Conservation (phyloP, 73 alveolate species). For the Paramecium biaurelia region DNA sequence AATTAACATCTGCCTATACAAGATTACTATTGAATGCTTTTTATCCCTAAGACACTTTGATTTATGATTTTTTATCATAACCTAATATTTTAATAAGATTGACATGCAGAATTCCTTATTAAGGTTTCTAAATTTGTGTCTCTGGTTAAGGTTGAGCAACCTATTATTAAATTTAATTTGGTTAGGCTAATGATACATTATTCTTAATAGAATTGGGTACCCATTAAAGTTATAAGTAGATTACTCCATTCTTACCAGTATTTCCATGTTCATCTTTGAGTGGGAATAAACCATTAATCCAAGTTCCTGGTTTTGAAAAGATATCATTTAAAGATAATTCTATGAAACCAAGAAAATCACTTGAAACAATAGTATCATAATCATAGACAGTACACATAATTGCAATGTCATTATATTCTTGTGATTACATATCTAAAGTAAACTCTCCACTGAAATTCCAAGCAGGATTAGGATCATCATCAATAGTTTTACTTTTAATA, state of each 20-base stretch:
- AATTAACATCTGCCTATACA: slow-evolving; percentile 1
- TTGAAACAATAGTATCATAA: slow-evolving; percentile 45
- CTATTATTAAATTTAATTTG: background rate
- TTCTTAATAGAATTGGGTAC: background rate
- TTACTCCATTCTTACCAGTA: slow-evolving; percentile 48
- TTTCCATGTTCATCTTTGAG: slow-evolving; percentile 54
- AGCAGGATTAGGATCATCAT: slow-evolving; percentile 20
- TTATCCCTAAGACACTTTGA: background rate
- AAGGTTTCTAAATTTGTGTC: background rate
- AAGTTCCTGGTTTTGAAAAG: slow-evolving; percentile 37
- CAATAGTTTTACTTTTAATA: slow-evolving; percentile 34
- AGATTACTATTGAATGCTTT: background rate
- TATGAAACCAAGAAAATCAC: slow-evolving; percentile 52
- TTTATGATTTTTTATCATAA: background rate
- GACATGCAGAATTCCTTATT: background rate
- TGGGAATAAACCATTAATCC: slow-evolving; percentile 45
- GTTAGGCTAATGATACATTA: background rate
- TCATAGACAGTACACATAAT: slow-evolving; percentile 56
- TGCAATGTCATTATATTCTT: slow-evolving; percentile 2
- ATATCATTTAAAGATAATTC: slow-evolving; percentile 20
- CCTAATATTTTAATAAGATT: background rate
- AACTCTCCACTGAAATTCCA: slow-evolving; percentile 42
- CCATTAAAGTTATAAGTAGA: slow-evolving; percentile 49
- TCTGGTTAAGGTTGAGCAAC: background rate
- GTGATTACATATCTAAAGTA: slow-evolving; percentile 30